These are phyloP conservation scores for Syncephalastrum monosporum DNA, from an alignment of 371 early-diverging fungal species.

Conservation along the genomic window DNA sequence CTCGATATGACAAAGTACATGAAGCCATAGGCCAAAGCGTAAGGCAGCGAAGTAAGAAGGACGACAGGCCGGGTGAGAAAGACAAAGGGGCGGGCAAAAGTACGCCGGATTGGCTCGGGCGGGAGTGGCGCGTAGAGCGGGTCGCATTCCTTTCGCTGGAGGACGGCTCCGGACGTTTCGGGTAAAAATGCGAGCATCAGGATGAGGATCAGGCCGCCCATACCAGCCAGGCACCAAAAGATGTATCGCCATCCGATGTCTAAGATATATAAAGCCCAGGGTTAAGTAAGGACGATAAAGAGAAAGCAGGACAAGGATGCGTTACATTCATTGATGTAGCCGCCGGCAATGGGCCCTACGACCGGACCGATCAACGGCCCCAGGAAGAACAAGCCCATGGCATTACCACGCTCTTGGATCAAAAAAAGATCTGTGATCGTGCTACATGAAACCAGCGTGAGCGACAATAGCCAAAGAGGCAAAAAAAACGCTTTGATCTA, in stretches of 20 bases:
- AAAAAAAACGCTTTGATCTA: background rate
- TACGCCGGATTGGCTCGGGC: conserved; percentile 16
- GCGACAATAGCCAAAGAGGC: background rate
- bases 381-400: conserved; percentile 60
- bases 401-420: conserved; percentile 46
- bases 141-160: conserved; percentile 7
- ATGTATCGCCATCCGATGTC: conserved; percentile 65
- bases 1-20: conserved; percentile 49
- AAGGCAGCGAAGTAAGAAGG: conserved; percentile 44
- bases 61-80: conserved; percentile 49
- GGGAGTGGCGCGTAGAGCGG: conserved; percentile 2
- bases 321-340: conserved; percentile 45
- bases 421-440: conserved; percentile 35
- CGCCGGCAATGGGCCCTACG: conserved; percentile 44
- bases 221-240: conserved; percentile 61
- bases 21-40: conserved; percentile 54
- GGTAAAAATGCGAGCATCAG: conserved; percentile 64
- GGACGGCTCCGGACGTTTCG: conserved; percentile 49
- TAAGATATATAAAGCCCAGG: conserved; percentile 31
- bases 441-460: conserved; percentile 11
- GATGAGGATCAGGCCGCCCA: conserved; percentile 56
- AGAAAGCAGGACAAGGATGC: background rate
- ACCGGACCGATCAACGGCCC: conserved; percentile 61
- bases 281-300: conserved; percentile 44
- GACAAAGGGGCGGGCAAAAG: conserved; percentile 32